Percentiles rank a stretch among this genome's conserved stretches.
phyloP scores from a whole-genome alignment of 2,329 filamentous ascomycete genomes.

The Rhynchosporium agropyri region DNA sequence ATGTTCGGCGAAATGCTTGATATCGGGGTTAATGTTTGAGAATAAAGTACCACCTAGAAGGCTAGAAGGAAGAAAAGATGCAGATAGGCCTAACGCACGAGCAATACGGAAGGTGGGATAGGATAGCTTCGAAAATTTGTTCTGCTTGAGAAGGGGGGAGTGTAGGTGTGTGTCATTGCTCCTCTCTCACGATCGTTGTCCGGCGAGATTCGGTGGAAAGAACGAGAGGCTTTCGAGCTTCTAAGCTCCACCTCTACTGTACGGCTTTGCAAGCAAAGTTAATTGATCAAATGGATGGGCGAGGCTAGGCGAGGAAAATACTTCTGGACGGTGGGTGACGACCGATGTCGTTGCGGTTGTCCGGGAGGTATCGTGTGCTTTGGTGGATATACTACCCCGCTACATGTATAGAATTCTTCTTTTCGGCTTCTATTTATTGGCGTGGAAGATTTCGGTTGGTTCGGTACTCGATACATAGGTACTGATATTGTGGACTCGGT shows the following conservation, averaged over 20 bases:
- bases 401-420: constrained; percentile 11
- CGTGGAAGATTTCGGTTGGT: neutral
- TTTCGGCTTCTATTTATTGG: constrained; percentile 5
- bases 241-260: no score
- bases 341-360: constrained; percentile 4
- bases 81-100: neutral
- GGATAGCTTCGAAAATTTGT: no score
- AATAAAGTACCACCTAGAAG: neutral
- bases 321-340: constrained; percentile 8
- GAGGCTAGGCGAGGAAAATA: constrained; percentile 3
- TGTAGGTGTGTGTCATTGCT: constrained; percentile 11
- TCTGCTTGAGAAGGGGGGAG: neutral
- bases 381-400: constrained; percentile 1
- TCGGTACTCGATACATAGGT: neutral
- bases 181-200: neutral
- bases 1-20: no score
- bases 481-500: neutral
- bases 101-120: neutral
- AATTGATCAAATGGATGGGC: neutral
- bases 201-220: no score
- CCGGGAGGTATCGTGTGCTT: neutral
- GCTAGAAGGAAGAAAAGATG: neutral
- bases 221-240: neutral
- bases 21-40: no score
- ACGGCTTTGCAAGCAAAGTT: no score